phyloP scores from a whole-genome alignment of 371 early-diverging fungal genomes.

The Haplosporangium sp. region DNA sequence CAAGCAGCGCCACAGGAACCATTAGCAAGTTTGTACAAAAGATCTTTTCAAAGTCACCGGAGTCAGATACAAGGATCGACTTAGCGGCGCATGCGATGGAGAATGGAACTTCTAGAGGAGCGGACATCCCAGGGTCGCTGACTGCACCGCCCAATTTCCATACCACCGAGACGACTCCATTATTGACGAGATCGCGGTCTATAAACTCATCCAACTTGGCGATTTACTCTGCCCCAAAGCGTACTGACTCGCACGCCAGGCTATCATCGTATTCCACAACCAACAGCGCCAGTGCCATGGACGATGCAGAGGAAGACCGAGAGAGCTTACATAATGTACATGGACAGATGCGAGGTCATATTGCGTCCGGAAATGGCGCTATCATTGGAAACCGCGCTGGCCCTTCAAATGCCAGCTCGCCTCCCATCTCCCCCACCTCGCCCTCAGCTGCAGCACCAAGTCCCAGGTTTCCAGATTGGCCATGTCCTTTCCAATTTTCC shows the following conservation, averaged over 20 bases:
- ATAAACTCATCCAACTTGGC: conserved; percentile 8
- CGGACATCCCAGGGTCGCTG: conserved; percentile 42
- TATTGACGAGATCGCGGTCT: conserved; percentile 21
- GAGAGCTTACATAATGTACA: not conserved
- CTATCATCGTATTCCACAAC: conserved; percentile 33
- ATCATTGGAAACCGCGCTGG: conserved; percentile 2
- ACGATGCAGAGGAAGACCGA: conserved; percentile 12
- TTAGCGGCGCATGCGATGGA: conserved; percentile 3
- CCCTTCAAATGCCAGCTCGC: not conserved
- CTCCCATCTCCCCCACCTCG: not conserved
- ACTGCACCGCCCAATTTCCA: conserved; percentile 35
- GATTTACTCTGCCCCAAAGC: conserved; percentile 15
- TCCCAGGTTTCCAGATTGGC: conserved; percentile 31
- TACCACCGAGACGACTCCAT: conserved; percentile 35
- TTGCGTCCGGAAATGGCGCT: not conserved
- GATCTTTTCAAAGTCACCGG: conserved; percentile 42
- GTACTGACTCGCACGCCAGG: conserved; percentile 10
- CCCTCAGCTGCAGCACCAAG: not conserved
- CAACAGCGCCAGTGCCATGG: conserved; percentile 13
- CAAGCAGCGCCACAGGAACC: conserved; percentile 44
- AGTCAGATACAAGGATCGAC: not conserved
- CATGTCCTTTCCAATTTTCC: conserved; percentile 50
- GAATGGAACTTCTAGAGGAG: conserved; percentile 26
- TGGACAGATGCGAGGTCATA: not conserved
- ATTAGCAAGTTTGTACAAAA: conserved; percentile 45